A percentile compares a stretch with the other conserved stretches of the same genome.
Conservation (phyloP, 1,284 basidiomycete species). For the Ustilago tritici region DNA sequence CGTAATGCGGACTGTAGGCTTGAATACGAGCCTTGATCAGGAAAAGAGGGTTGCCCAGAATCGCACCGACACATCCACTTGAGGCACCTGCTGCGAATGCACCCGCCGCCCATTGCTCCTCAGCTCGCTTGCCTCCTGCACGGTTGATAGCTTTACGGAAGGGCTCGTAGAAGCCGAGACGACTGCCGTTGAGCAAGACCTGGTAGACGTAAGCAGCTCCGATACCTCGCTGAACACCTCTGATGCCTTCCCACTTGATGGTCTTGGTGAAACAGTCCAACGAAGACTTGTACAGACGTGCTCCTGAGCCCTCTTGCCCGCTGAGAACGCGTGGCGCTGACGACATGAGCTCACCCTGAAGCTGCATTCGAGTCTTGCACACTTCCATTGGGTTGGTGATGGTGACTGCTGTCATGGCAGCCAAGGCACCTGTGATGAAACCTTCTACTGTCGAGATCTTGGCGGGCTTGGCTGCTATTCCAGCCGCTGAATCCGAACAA, state of each 20-base stretch:
- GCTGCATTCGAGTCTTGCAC: slow-evolving; percentile 67
- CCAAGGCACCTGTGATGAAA: slow-evolving; percentile 55
- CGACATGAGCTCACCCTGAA: slow-evolving; percentile 64
- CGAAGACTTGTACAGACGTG: slow-evolving; percentile 82
- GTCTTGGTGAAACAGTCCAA: slow-evolving; percentile 90
- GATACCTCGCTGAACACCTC: slow-evolving; percentile 90
- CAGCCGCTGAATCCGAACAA: slow-evolving; percentile 18
- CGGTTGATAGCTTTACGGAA: slow-evolving; percentile 81
- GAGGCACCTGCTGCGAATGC: slow-evolving; percentile 82
- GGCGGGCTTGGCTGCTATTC: slow-evolving; percentile 37
- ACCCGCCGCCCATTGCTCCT: slow-evolving; percentile 74
- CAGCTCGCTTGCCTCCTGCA: slow-evolving; percentile 76
- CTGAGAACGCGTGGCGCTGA: slow-evolving; percentile 39
- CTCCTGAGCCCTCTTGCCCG: slow-evolving; percentile 37
- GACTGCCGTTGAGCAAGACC: slow-evolving; percentile 92
- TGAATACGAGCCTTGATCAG: slow-evolving; percentile 98
- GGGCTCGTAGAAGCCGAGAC: slow-evolving; percentile 96
- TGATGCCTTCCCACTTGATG: slow-evolving; percentile 88
- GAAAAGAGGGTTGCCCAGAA: slow-evolving; percentile 92
- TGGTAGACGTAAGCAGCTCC: slow-evolving; percentile 77
- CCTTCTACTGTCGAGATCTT: slow-evolving; percentile 56
- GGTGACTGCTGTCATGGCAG: slow-evolving; percentile 61
- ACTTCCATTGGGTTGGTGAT: slow-evolving; percentile 66
- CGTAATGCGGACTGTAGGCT: slow-evolving; percentile 77
- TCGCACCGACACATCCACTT: slow-evolving; percentile 89